Conservation (phyloP, 768 basidiomycete genomes). For the Cyathus striatus region DNA sequence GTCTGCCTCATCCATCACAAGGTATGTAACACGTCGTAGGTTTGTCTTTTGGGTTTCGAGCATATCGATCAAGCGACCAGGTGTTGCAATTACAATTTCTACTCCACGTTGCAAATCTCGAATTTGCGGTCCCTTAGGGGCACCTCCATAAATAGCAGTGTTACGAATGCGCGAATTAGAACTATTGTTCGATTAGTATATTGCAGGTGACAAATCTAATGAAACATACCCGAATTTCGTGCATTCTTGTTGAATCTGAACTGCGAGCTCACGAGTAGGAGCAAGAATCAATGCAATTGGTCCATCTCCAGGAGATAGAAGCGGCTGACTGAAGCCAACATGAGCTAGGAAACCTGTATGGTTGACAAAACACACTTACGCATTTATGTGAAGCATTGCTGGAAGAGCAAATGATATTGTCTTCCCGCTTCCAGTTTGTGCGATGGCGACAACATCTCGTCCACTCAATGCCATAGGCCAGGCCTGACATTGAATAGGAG, state of each 20-base stretch:
- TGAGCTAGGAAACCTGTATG: neutral
- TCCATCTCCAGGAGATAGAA: conserved; percentile 90
- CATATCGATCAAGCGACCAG: conserved; percentile 99
- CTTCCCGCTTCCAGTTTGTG: conserved; percentile 98
- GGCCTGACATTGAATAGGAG: conserved; percentile 96
- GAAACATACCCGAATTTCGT: conserved; percentile 86
- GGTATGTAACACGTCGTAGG: conserved; percentile 91
- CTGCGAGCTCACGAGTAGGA: conserved; percentile 96
- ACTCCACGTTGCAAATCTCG: conserved; percentile 96
- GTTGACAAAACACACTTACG: conserved; percentile 45
- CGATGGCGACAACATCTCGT: conserved; percentile 92
- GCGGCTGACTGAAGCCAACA: conserved; percentile 68
- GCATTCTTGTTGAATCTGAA: conserved; percentile 98
- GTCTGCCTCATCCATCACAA: conserved; percentile 99
- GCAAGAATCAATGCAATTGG: conserved; percentile 96
- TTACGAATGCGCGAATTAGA: conserved; percentile 94
- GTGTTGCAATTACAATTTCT: conserved; percentile 99
- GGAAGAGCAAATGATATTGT: conserved; percentile 98
- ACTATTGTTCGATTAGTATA: too few species aligned
- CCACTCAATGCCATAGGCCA: conserved; percentile 99
- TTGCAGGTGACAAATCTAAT: neutral
- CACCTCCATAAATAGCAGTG: conserved; percentile 98
- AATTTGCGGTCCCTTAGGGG: conserved; percentile 97
- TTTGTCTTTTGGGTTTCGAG: conserved; percentile 95
- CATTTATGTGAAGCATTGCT: conserved; percentile 99